Evolutionary conservation across 495 filamentous ascomycete species (phyloP), one percentile per base, ranked within the genome.

Genomic region (Pseudotulostoma volvatum): DNA sequence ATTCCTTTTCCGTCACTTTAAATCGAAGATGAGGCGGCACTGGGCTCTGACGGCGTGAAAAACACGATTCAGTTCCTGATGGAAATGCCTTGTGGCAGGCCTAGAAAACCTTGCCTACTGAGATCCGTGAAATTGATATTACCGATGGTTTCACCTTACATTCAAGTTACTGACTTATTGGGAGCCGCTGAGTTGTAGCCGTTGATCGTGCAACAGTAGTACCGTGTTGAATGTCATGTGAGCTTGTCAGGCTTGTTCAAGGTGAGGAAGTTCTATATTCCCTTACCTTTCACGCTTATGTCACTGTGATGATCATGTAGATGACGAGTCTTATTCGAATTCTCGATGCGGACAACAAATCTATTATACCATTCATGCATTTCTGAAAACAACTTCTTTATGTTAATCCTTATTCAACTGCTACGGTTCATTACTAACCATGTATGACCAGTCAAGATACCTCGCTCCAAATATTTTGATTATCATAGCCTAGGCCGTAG

Each of bases 91-190:
- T 69, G 74, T 84, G 87, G 84, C 84, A 93, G 87, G 88, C 90
- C 84, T 95, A 94, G 88, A 94, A 97, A 97, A 94, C 90, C 87
- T 93, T 74, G 86, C 84, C 87, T 82, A 86, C 90, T 97, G 90
- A 96, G 60, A 65, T 9, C 20, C 16, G 30, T 41, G 9, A 41
- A 48, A 47, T 49, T 34, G 47, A 44, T 44, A 50, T 52, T 45
- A 53, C 58, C 62, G 52, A 62, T 51, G 43, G 21, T 43, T 23
- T 47, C 39, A 44, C 41, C 53, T 47, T 49, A 32, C 18, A 19
- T 34, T 25, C 19, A 34, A 34, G 28, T 14, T 32, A 14, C 14
- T 31, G 28, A 34, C 7, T 34, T 3, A 34, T 17, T 17, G 7
- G 9, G 1, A 7, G 25, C 18, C 37, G 25, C 37, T 20, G 17